Evolutionary conservation across 345 rosid genomes (phyloP), one percentile per base, ranked within the genome.

Genomic region (Cardamine chenopodiifolia): DNA sequence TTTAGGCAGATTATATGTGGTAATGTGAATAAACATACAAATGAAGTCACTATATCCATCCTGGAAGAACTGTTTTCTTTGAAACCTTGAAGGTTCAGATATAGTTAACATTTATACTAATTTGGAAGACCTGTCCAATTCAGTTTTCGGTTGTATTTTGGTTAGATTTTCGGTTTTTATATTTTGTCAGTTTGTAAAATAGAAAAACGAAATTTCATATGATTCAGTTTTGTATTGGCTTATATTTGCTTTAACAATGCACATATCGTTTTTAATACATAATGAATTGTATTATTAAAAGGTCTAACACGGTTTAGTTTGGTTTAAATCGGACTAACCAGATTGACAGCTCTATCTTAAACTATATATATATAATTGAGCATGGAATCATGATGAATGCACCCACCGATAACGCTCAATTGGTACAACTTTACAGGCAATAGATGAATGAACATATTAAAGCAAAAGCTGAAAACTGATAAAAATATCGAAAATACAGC

Each of bases 381-480:
- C n/a, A 40, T 40, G 18, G 32, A 45, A 54, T 76, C 75, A 69
- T 69, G 75, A 76, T 69, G 75, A 62, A 9, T 62, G 70, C 70
- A 76, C 50, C 63, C 19, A 42, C 42, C 60, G 57, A 69, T 62
- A 66, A 23, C 49, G 13, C 70, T 62, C 57, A 69, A 17, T 2
- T 76, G 65, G 58, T 62, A 76, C 75, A 69, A 44, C 65, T 76
- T 76, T 69, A 54, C 70, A 69, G 70, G 15, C 72, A 42, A 69
- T 60, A 17, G 40, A 62, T 62, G 40, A 68, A 17, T 45, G 77
- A 55, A 66, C 18, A 52, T 75, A 62, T 75, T 68, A 56, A 73
- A 69, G 75, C 44, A 76, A 76, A 76, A 76, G 71, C 71, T 45
- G 79, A 7, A 23, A 50, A 28, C 23, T 34, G 65, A 22, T 34